Conservation (phyloP, 1,139 yeast genomes). For the Candida tetrigidarum region DNA sequence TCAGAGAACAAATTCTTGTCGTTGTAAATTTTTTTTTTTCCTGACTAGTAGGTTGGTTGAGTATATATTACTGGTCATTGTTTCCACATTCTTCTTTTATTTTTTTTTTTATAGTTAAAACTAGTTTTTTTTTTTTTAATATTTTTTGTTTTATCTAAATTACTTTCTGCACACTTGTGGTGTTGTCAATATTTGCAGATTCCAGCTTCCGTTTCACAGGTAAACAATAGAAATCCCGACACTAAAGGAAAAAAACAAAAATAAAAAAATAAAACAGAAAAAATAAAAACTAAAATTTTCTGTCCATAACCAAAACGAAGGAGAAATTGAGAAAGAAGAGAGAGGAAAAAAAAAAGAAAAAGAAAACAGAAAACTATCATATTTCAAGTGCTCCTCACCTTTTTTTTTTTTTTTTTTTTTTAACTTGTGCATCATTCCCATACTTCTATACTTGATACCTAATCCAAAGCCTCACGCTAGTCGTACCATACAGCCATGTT, state of each 20-base stretch:
- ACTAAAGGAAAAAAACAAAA: background rate
- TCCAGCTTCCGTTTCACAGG: too few relatives aligned
- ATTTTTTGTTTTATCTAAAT: too few relatives aligned
- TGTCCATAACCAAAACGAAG: background rate
- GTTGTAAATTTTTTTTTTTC: background rate
- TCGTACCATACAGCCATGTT: conserved; percentile 28
- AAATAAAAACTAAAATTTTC: background rate
- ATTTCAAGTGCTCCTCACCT: background rate
- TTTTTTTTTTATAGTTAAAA: too few relatives aligned
- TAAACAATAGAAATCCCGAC: too few relatives aligned
- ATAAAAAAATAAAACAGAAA: background rate
- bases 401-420: too few relatives aligned
- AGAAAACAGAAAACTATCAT: background rate
- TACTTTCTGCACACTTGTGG: too few relatives aligned
- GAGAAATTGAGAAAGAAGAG: background rate
- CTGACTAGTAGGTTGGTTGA: too few relatives aligned
- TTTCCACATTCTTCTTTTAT: too few relatives aligned
- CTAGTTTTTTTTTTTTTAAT: too few relatives aligned
- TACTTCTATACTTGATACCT: background rate
- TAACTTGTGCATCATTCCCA: background rate
- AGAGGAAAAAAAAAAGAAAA: background rate
- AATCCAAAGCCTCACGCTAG: background rate
- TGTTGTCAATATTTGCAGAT: too few relatives aligned
- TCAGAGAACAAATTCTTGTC: background rate
- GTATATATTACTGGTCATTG: too few relatives aligned